Percentiles rank a stretch among this genome's conserved stretches.
phyloP scores from a whole-genome alignment of 495 filamentous ascomycete species.

The Venustampulla echinocandica region DNA sequence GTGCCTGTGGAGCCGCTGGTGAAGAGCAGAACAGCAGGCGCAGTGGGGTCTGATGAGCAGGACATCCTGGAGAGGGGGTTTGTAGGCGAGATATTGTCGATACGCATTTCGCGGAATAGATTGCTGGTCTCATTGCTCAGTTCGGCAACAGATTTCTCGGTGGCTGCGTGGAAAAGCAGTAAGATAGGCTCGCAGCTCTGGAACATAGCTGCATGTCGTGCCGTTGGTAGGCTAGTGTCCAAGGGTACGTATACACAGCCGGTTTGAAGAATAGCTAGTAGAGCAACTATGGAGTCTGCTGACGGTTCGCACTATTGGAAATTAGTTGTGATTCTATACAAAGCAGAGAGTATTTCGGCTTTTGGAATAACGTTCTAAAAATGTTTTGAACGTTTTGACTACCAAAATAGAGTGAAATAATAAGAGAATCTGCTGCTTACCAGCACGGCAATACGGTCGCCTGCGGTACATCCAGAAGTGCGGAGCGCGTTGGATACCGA shows the following conservation, averaged over 20 bases:
- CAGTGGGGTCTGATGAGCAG: background rate
- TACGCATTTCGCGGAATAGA: too few species aligned
- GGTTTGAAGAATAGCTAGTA: background rate
- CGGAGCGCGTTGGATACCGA: background rate
- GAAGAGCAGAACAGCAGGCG: background rate
- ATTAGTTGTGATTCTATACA: too few species aligned
- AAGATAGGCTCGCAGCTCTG: background rate
- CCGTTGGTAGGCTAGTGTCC: background rate
- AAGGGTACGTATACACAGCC: background rate
- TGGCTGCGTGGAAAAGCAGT: background rate
- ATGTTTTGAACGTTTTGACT: too few species aligned
- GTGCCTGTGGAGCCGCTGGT: background rate
- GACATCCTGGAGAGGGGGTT: background rate
- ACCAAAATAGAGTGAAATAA: too few species aligned
- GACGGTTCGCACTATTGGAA: conserved; percentile 18
- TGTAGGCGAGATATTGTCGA: too few species aligned
- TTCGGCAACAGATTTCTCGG: background rate
- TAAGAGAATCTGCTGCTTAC: too few species aligned
- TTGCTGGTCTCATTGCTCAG: background rate
- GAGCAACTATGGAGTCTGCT: background rate
- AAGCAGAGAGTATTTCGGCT: too few species aligned
- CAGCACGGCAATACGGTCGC: background rate
- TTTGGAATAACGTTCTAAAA: too few species aligned
- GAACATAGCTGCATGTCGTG: background rate
- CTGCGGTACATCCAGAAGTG: background rate